Evolutionary conservation across 768 basidiomycete genomes (phyloP).

Genomic region (Trametes cubensis): DNA sequence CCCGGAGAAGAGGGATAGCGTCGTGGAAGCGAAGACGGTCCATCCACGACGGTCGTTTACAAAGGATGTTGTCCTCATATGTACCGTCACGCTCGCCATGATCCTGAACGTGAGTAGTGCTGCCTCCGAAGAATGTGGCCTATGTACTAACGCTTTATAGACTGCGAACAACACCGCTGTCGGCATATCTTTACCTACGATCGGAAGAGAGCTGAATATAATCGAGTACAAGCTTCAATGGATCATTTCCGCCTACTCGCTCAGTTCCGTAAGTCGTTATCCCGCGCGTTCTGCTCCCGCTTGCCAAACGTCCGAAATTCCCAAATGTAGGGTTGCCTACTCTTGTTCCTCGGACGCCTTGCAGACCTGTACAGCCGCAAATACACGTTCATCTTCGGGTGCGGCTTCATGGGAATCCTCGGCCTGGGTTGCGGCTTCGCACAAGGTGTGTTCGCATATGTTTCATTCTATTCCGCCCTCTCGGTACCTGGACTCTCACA

Average conservation of each 20-base stretch:
- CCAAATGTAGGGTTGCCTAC: constrained; percentile 70
- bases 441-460: too few relatives aligned
- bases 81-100: constrained; percentile 1
- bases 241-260: constrained; percentile 66
- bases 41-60: background rate
- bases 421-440: constrained; percentile 69
- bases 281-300: too few relatives aligned
- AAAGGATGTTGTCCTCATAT: background rate
- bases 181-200: constrained; percentile 35
- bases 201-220: constrained; percentile 46
- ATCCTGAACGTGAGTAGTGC: background rate
- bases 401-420: constrained; percentile 53
- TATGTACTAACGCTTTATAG: background rate
- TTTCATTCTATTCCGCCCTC: constrained; percentile 32
- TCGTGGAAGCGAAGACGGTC: too few relatives aligned
- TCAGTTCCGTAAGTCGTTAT: constrained; percentile 66
- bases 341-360: constrained; percentile 76
- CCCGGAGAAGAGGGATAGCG: too few relatives aligned
- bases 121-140: too few relatives aligned
- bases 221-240: constrained; percentile 61
- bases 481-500: background rate
- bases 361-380: constrained; percentile 83
- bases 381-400: constrained; percentile 63
- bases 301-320: too few relatives aligned
- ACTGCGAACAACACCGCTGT: constrained; percentile 25